A percentile compares a stretch with the other conserved stretches of the same genome.
These are phyloP conservation scores for Ambrosiella beaveri DNA, from an alignment of 2,329 filamentous ascomycete genomes.

Conservation along the genomic window DNA sequence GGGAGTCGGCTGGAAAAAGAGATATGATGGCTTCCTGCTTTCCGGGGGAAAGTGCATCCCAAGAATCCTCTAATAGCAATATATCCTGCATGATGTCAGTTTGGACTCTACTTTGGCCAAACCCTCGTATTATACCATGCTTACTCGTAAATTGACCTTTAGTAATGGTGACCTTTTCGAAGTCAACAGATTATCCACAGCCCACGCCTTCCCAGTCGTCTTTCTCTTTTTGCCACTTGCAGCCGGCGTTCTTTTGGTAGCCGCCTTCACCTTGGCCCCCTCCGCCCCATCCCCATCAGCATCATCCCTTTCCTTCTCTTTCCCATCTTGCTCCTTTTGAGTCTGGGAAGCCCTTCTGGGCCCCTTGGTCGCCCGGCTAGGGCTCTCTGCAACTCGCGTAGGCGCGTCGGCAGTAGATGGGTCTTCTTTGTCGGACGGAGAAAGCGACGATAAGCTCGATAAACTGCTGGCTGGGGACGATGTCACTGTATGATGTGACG, in stretches of 20 bases:
- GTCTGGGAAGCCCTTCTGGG: neutral
- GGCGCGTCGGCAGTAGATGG: too few species aligned
- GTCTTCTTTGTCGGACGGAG: too few species aligned
- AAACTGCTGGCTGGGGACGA: too few species aligned
- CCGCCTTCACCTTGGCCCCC: too few species aligned
- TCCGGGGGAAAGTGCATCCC: constrained; percentile 3
- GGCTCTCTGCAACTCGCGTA: neutral
- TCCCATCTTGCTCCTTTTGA: neutral
- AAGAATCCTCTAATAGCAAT: constrained; percentile 5
- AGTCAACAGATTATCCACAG: constrained; percentile 3
- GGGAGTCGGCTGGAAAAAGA: constrained; percentile 5
- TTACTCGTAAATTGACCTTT: constrained; percentile 9
- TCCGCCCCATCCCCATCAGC: neutral
- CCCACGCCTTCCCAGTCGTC: constrained; percentile 1
- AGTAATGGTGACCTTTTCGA: constrained; percentile 7
- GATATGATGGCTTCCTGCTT: neutral
- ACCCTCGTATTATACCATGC: neutral
- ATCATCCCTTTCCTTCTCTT: neutral
- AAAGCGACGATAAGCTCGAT: too few species aligned
- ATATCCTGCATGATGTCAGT: constrained; percentile 4
- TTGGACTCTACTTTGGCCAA: neutral
- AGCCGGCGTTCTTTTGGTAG: neutral
- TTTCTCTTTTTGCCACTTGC: neutral
- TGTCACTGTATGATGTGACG: too few species aligned
- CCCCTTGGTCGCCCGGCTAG: neutral